Conservation (phyloP, 805 yeast species). For the Kurtzmaniella fragi region DNA sequence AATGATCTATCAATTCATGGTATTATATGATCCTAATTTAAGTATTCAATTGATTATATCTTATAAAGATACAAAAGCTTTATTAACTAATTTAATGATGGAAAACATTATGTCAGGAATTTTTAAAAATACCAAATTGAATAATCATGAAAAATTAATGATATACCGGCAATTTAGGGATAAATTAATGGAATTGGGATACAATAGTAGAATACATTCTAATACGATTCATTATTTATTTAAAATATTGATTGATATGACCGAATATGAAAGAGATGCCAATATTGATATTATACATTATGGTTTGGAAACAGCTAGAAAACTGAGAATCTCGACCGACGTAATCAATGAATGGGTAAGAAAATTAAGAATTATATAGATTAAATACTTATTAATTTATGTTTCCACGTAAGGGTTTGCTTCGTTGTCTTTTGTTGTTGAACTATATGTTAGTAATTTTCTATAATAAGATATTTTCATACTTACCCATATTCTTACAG, state of each 20-base stretch:
- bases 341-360: constrained; percentile 5
- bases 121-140: constrained; percentile 13
- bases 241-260: constrained; percentile 8
- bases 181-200: constrained; percentile 13
- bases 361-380: constrained; percentile 2
- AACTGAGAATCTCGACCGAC: constrained; percentile 5
- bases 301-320: constrained; percentile 6
- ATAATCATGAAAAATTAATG: constrained; percentile 13
- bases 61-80: constrained; percentile 15
- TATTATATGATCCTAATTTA: constrained; percentile 21
- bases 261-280: constrained; percentile 5
- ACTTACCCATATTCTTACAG: constrained; percentile 32
- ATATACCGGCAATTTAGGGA: constrained; percentile 14
- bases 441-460: constrained; percentile 15
- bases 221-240: constrained; percentile 9
- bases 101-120: constrained; percentile 25
- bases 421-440: constrained; percentile 24
- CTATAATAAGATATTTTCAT: not conserved
- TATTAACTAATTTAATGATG: constrained; percentile 13
- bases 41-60: constrained; percentile 19
- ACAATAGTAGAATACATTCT: constrained; percentile 9
- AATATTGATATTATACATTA: constrained; percentile 4
- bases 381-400: constrained; percentile 1
- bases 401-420: constrained; percentile 6
- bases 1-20: constrained; percentile 18